A percentile compares a stretch with the other conserved stretches of the same genome.
Evolutionary conservation across 306 rosid genomes (phyloP).

Genomic region (Crotalaria pallida): DNA sequence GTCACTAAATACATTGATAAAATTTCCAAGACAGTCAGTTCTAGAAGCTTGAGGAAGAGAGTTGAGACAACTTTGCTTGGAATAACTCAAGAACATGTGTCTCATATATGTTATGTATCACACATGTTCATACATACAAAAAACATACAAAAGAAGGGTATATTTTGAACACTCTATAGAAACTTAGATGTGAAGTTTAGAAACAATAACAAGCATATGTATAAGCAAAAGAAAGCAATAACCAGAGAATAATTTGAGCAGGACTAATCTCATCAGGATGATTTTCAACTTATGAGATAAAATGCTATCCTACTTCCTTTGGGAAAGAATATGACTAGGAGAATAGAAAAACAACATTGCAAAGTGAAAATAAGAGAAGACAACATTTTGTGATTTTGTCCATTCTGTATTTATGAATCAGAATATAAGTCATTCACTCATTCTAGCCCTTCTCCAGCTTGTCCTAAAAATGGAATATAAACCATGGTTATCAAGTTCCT

Average conservation of each 20-base stretch:
- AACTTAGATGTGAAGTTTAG: not conserved
- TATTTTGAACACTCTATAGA: not conserved
- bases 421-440: not conserved
- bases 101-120: not conserved
- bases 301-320: not conserved
- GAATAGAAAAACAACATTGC: not conserved
- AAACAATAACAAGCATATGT: not conserved
- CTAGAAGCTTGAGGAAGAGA: not conserved
- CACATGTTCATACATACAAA: not conserved
- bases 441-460: not conserved
- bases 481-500: too few relatives aligned
- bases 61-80: not conserved
- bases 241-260: not conserved
- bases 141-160: not conserved
- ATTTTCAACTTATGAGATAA: not conserved
- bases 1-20: not conserved
- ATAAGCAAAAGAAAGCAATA: not conserved
- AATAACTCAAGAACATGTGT: not conserved
- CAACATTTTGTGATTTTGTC: not conserved
- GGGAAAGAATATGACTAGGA: not conserved
- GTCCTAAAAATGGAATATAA: not conserved
- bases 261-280: not conserved
- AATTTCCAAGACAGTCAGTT: not conserved
- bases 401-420: slow-evolving; percentile 7
- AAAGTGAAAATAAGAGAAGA: not conserved